Conservation (phyloP, 2,329 filamentous ascomycete species). For the Daldinia eschscholtzii region DNA sequence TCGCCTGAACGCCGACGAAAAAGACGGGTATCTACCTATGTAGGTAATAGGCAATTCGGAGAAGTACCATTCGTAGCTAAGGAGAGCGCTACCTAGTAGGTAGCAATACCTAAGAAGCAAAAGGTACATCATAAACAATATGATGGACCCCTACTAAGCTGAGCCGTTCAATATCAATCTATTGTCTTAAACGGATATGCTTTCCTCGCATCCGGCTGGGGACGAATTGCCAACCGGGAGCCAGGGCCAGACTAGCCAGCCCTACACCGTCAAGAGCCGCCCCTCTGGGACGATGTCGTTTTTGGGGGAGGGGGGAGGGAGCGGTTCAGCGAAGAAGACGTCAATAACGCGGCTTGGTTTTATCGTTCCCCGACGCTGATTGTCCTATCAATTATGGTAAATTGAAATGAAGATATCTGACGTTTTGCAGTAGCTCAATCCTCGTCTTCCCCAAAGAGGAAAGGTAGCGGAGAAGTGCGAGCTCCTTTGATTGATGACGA, state of each 20-base stretch:
- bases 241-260: slow-evolving; percentile 17
- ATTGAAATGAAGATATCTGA: neutral
- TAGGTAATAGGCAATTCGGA: slow-evolving; percentile 37
- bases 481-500: slow-evolving; percentile 20
- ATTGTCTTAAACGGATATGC: slow-evolving; percentile 33
- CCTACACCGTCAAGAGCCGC: slow-evolving; percentile 32
- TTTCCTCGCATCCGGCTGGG: slow-evolving; percentile 38
- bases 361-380: slow-evolving; percentile 20
- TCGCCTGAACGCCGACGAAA: slow-evolving; percentile 15
- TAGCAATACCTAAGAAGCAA: neutral
- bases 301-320: slow-evolving; percentile 10
- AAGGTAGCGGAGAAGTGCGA: slow-evolving; percentile 32
- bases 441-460: slow-evolving; percentile 17
- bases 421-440: slow-evolving; percentile 13
- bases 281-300: slow-evolving; percentile 14
- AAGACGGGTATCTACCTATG: slow-evolving; percentile 18
- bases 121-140: neutral
- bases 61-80: neutral
- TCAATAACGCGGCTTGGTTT: slow-evolving; percentile 2
- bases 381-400: slow-evolving; percentile 24
- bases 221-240: slow-evolving; percentile 16
- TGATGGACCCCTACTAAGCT: slow-evolving; percentile 25
- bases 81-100: neutral
- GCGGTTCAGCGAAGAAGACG: slow-evolving; percentile 25
- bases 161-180: slow-evolving; percentile 25